Conservation (phyloP, 2,329 filamentous ascomycete genomes). For the Monascus ruber region DNA sequence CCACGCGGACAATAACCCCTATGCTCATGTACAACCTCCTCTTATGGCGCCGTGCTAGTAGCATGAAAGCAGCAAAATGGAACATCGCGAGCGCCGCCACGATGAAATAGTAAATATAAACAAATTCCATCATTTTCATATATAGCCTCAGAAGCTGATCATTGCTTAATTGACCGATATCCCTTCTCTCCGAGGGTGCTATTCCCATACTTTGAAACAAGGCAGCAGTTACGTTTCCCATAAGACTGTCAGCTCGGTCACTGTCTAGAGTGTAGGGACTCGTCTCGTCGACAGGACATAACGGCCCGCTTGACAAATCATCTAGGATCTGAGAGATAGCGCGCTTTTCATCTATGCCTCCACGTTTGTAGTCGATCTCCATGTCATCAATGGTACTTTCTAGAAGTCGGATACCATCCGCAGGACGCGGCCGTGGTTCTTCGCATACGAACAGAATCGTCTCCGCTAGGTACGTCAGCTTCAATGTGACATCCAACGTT, state of each 20-base stretch:
- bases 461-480: slow-evolving; percentile 28
- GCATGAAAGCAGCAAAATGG: slow-evolving; percentile 23
- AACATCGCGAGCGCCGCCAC: slow-evolving; percentile 26
- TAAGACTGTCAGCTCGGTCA: slow-evolving; percentile 20
- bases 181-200: slow-evolving; percentile 16
- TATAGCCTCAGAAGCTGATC: slow-evolving; percentile 25
- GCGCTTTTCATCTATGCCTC: slow-evolving; percentile 19
- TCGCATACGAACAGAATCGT: slow-evolving; percentile 31
- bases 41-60: slow-evolving; percentile 17
- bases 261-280: slow-evolving; percentile 13
- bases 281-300: slow-evolving; percentile 16
- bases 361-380: slow-evolving; percentile 27
- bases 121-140: slow-evolving; percentile 26
- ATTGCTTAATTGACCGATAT: slow-evolving; percentile 16
- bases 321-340: slow-evolving; percentile 22
- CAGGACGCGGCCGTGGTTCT: slow-evolving; percentile 17
- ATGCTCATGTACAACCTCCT: slow-evolving; percentile 11
- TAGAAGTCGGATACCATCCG: slow-evolving; percentile 20
- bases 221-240: slow-evolving; percentile 30
- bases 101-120: slow-evolving; percentile 30
- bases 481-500: slow-evolving; percentile 33
- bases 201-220: slow-evolving; percentile 31
- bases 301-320: slow-evolving; percentile 15
- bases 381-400: slow-evolving; percentile 28
- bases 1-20: slow-evolving; percentile 16